phyloP scores from a whole-genome alignment of 495 filamentous ascomycete species.

The Sphaerosporella brunnea region DNA sequence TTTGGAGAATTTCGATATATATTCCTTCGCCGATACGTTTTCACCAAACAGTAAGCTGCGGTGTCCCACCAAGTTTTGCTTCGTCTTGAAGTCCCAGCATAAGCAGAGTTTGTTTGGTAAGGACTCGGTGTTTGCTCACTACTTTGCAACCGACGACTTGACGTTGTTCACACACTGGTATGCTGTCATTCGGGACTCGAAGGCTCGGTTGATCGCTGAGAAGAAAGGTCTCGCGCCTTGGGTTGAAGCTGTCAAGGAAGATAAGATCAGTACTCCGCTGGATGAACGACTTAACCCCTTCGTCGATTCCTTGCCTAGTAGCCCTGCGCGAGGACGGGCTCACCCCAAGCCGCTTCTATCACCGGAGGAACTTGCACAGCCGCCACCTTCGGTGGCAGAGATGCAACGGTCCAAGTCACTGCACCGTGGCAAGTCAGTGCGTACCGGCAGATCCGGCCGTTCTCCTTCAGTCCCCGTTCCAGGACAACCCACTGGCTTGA shows the following conservation, averaged over 20 bases:
- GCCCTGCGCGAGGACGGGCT: slow-evolving; percentile 16
- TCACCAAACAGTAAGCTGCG: slow-evolving; percentile 45
- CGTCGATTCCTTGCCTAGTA: neutral
- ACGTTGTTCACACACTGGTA: slow-evolving; percentile 49
- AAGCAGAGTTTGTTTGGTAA: slow-evolving; percentile 70
- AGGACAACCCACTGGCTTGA: neutral
- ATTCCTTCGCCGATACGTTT: slow-evolving; percentile 49
- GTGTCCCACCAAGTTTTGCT: slow-evolving; percentile 64
- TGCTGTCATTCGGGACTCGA: slow-evolving; percentile 65
- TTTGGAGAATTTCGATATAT: slow-evolving; percentile 86
- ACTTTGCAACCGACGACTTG: slow-evolving; percentile 64
- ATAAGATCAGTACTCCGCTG: slow-evolving; percentile 6
- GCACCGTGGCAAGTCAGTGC: slow-evolving; percentile 12
- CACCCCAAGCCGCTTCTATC: slow-evolving; percentile 21
- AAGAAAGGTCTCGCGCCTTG: slow-evolving; percentile 27
- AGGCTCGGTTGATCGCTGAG: slow-evolving; percentile 51
- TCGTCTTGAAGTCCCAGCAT: slow-evolving; percentile 83
- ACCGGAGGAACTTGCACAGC: slow-evolving; percentile 21
- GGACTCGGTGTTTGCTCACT: slow-evolving; percentile 74
- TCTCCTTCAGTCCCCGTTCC: neutral
- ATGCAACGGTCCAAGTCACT: slow-evolving; percentile 15
- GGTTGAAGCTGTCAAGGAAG: slow-evolving; percentile 10
- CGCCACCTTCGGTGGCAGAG: slow-evolving; percentile 11
- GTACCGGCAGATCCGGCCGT: neutral
- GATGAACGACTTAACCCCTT: slow-evolving; percentile 8